These are phyloP conservation scores for Nyctanthes arbortristis DNA, from an alignment of 257 asterid species.

Conservation along the genomic window DNA sequence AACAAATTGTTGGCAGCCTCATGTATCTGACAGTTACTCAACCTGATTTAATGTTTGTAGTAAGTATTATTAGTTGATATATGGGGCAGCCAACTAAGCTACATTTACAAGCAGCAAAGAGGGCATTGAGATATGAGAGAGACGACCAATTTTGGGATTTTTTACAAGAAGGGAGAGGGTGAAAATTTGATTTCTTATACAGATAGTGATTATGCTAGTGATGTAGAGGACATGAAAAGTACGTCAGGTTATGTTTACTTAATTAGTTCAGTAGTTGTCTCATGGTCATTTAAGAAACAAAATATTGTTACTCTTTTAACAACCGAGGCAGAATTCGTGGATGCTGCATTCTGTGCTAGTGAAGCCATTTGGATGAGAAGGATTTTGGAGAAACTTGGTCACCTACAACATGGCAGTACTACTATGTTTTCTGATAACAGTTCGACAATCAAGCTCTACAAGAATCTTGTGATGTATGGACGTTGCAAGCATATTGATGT, in stretches of 20 bases:
- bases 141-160: not conserved
- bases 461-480: not conserved
- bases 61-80: too few species aligned
- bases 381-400: too few species aligned
- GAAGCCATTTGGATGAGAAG: too few species aligned
- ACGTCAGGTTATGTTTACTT: too few species aligned
- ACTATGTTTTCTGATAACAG: too few species aligned
- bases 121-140: not conserved
- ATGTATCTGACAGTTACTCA: not conserved
- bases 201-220: not conserved
- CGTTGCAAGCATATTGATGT: too few species aligned
- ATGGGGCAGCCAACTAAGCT: too few species aligned
- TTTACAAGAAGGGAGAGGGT: conserved; percentile 2
- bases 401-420: too few species aligned
- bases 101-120: too few species aligned
- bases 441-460: not conserved
- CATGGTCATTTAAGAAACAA: not conserved
- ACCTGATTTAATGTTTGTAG: too few species aligned
- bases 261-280: not conserved
- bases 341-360: too few species aligned
- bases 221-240: not conserved
- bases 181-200: not conserved
- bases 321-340: too few species aligned
- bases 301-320: not conserved
- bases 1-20: not conserved